These are phyloP conservation scores for Plasmodium gaboni DNA, from an alignment of 169 alveolate species.

Conservation along the genomic window DNA sequence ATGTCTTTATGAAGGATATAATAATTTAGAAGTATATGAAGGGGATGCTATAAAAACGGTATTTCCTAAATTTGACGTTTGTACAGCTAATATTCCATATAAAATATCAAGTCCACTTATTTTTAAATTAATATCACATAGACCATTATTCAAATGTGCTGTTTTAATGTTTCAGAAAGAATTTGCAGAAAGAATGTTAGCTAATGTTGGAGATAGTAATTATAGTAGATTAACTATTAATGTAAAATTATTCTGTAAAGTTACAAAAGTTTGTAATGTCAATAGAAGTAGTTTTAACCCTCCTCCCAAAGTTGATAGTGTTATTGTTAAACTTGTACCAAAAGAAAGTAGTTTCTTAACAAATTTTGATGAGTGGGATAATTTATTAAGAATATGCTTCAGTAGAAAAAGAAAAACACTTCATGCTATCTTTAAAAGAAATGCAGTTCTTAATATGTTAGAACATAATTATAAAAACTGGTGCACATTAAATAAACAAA, in stretches of 20 bases:
- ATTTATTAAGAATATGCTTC: constrained; percentile 97
- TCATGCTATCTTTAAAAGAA: constrained; percentile 96
- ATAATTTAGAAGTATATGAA: constrained; percentile 90
- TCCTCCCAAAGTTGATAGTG: constrained; percentile 99
- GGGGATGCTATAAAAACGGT: constrained; percentile 96
- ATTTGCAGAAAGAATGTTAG: constrained; percentile 98
- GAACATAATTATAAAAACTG: constrained; percentile 94
- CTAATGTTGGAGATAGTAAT: constrained; percentile 94
- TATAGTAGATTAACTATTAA: constrained; percentile 98
- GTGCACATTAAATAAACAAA: constrained; percentile 85
- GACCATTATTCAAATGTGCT: constrained; percentile 98
- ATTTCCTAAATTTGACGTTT: constrained; percentile 97
- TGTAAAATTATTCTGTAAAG: constrained; percentile 93
- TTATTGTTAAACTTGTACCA: constrained; percentile 98
- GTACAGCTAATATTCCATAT: constrained; percentile 99
- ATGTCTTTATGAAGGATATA: constrained; percentile 89
- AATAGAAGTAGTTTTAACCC: constrained; percentile 97
- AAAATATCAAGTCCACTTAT: constrained; percentile 99
- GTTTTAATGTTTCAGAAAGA: constrained; percentile 99
- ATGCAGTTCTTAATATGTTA: constrained; percentile 93
- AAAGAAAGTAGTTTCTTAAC: constrained; percentile 83
- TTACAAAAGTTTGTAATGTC: constrained; percentile 94
- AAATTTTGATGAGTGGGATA: constrained; percentile 99
- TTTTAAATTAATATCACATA: constrained; percentile 96
- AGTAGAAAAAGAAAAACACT: constrained; percentile 97